Percentiles rank a stretch among this genome's conserved stretches.
These are phyloP conservation scores for Petunia hybrid DNA, from an alignment of 305 asterid species.

Conservation along the genomic window DNA sequence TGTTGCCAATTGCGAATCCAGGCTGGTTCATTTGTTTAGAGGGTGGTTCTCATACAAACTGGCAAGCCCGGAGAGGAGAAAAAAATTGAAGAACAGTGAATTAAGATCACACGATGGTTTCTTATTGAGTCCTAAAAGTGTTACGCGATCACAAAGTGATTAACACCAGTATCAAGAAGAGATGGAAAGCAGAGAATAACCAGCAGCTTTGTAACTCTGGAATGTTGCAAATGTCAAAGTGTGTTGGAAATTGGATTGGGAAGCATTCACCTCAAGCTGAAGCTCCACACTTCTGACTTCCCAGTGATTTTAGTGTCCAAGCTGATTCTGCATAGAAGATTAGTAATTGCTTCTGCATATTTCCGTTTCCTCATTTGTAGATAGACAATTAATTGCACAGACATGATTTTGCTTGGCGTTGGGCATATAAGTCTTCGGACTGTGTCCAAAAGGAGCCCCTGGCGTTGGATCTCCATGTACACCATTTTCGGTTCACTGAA, in stretches of 20 bases:
- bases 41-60: slow-evolving; percentile 67
- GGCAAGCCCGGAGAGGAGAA: slow-evolving; percentile 40
- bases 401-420: background rate
- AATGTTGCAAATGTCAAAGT: slow-evolving; percentile 21
- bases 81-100: slow-evolving; percentile 41
- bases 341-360: background rate
- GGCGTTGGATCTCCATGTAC: background rate
- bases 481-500: background rate
- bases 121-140: slow-evolving; percentile 49
- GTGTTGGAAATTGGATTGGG: background rate
- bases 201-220: background rate
- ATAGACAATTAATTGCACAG: background rate
- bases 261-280: background rate
- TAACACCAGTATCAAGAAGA: slow-evolving; percentile 35
- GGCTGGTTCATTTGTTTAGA: slow-evolving; percentile 50
- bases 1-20: slow-evolving; percentile 41
- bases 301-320: background rate
- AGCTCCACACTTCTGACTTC: background rate
- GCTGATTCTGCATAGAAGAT: background rate
- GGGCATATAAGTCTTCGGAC: background rate
- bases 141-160: slow-evolving; percentile 39
- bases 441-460: background rate
- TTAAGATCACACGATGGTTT: slow-evolving; percentile 34
- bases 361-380: background rate
- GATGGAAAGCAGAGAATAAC: slow-evolving; percentile 33